These are phyloP conservation scores for Candida hispaniensis DNA, from an alignment of 805 yeast genomes.

Conservation along the genomic window DNA sequence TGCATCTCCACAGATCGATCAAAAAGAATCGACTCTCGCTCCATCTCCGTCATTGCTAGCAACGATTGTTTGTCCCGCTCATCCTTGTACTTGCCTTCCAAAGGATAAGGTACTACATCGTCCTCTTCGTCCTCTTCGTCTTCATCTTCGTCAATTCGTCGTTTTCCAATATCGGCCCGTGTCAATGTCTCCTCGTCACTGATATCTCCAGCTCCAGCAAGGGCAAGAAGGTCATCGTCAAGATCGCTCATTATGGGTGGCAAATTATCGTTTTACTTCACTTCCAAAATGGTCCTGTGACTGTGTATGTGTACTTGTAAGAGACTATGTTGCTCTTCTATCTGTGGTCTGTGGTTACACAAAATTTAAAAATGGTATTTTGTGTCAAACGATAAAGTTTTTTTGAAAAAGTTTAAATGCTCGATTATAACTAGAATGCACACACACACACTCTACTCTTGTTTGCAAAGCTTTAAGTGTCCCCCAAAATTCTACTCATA, in stretches of 20 bases:
- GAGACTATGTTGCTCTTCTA: no score
- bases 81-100: conserved; percentile 83
- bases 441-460: no score
- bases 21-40: conserved; percentile 80
- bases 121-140: conserved; percentile 29
- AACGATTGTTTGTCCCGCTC: conserved; percentile 60
- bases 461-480: no score
- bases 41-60: conserved; percentile 73
- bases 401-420: no score
- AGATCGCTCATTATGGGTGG: conserved; percentile 30
- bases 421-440: no score
- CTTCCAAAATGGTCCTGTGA: conserved; percentile 79
- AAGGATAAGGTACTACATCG: conserved; percentile 60
- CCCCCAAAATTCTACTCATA: no score
- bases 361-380: no score
- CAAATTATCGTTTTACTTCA: conserved; percentile 68
- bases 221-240: conserved; percentile 91
- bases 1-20: conserved; percentile 92
- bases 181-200: conserved; percentile 20
- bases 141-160: conserved; percentile 29
- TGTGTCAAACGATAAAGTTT: no score
- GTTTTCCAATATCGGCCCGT: conserved; percentile 10
- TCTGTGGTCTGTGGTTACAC: no score
- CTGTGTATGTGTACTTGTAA: no score
- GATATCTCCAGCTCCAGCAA: conserved; percentile 70